Percentiles rank a stretch among this genome's conserved stretches.
phyloP scores from a whole-genome alignment of 1,284 basidiomycete species.

The Ustilago bromivora region DNA sequence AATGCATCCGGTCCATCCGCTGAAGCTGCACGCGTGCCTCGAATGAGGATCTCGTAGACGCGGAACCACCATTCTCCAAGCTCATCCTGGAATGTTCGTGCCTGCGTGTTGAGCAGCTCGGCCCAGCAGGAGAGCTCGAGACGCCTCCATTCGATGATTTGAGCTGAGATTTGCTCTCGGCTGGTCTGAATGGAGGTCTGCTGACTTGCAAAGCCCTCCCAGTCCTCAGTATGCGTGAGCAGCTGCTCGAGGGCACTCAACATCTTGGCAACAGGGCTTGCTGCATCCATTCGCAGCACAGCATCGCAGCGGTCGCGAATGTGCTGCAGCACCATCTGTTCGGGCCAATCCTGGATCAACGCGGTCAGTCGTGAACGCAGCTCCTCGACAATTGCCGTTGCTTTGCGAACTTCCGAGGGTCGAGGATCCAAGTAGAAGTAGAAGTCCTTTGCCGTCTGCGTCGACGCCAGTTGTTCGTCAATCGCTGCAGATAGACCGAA shows the following conservation, averaged over 20 bases:
- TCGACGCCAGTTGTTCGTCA: conserved; percentile 25
- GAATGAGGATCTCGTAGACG: conserved; percentile 84
- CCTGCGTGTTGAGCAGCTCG: conserved; percentile 76
- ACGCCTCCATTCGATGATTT: conserved; percentile 91
- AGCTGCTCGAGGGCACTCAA: conserved; percentile 88
- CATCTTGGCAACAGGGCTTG: conserved; percentile 84
- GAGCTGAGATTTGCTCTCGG: conserved; percentile 77
- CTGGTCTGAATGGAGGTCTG: conserved; percentile 82
- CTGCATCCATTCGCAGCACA: conserved; percentile 77
- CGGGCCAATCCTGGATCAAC: conserved; percentile 88
- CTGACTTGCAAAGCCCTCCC: conserved; percentile 92
- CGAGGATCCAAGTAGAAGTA: conserved; percentile 67
- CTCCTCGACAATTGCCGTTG: conserved; percentile 50
- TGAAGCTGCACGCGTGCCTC: conserved; percentile 44
- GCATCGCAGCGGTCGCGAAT: conserved; percentile 81
- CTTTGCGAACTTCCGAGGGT: conserved; percentile 50
- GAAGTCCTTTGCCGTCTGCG: conserved; percentile 26
- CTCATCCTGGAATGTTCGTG: conserved; percentile 65
- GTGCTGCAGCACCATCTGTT: conserved; percentile 94
- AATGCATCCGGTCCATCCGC: conserved; percentile 70
- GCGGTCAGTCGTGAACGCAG: conserved; percentile 46
- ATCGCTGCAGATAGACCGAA: conserved; percentile 53
- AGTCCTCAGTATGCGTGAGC: conserved; percentile 89
- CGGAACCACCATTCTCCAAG: conserved; percentile 92
- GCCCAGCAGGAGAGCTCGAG: conserved; percentile 91